Base-by-base conservation (phyloP, 1,139 yeast species). In the Hansenula lynferdii region DNA sequence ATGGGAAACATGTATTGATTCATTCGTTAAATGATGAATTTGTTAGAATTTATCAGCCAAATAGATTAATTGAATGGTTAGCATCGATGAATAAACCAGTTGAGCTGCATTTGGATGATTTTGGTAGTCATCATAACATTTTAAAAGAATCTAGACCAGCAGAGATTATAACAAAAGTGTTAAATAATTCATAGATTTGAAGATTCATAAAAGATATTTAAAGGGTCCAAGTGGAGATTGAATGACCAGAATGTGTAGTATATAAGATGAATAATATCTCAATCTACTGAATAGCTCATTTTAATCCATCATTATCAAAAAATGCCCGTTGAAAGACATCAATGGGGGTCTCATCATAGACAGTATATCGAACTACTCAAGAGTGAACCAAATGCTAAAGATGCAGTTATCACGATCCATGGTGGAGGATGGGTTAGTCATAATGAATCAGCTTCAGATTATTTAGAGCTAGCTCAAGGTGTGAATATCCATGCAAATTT, bases 1-100 rank as follows among this genome's bases (percentile, higher is more conserved):
- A 28, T 12, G 51, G 53, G 12, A 33, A 35, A 20, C 31, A 60
- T 9, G 38, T 54, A 2, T 41, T 67, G 1, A 52, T 64, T 1
- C 68, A 67, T 36, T 65, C 70, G 30, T 42, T 51, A 1, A 44
- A 47, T 2, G 72, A 67, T 48, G 71, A 66, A 40, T 48, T 67
- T 12, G 47, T 67, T 7, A 42, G 53, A 15, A 29, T 41, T 5
- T 47, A 51, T 21, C 71, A 65, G 42, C 60, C 68, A 1, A 39
- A 43, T 14, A 25, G 34, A 8, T 59, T 64, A 21, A 19, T 31
- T 7, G 26, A 42, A 1, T 52, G 57, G 52, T 43, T 56, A 9
- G 30, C 23, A 1, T 23, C 42, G 14, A 23, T 9, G 17, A 5
- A 21, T 16, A 26, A 37, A 14, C 35, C 30, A 8, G 22, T 35